Conservation (phyloP, 805 yeast species). For the Candida nonsorbophila region DNA sequence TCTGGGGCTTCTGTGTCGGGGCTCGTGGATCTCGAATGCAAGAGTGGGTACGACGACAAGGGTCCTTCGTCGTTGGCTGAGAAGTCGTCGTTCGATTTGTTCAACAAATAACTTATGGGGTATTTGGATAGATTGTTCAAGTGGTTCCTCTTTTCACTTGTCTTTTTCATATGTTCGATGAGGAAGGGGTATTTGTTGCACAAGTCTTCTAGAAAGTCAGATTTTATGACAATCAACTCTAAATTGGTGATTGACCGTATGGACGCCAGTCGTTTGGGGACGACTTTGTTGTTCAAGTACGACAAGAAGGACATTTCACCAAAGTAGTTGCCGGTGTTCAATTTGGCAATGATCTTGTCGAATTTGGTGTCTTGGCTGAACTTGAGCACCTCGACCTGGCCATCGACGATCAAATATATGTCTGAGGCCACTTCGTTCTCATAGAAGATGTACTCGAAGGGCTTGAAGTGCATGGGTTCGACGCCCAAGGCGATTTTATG, state of each 20-base stretch:
- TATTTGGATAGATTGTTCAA: conserved; percentile 3
- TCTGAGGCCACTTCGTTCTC: conserved; percentile 60
- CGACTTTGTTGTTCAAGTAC: conserved; percentile 27
- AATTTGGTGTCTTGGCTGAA: conserved; percentile 11
- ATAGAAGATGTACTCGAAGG: conserved; percentile 56
- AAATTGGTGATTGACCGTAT: conserved; percentile 57
- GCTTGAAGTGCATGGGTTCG: conserved; percentile 47
- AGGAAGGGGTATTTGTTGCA: conserved; percentile 56
- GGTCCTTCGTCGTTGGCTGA: neutral
- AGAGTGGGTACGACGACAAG: neutral
- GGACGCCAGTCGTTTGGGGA: conserved; percentile 49
- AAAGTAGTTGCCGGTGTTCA: conserved; percentile 61
- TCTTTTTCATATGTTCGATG: conserved; percentile 52
- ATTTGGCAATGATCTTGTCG: conserved; percentile 48
- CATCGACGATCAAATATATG: conserved; percentile 60
- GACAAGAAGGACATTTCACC: conserved; percentile 73
- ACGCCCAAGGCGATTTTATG: conserved; percentile 62
- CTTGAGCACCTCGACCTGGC: conserved; percentile 65
- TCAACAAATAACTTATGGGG: neutral
- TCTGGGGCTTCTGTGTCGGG: no score
- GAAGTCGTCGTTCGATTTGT: neutral
- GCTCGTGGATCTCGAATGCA: no score
- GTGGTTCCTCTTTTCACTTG: conserved; percentile 50
- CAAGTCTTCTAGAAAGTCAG: conserved; percentile 48
- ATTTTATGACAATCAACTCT: conserved; percentile 56